Evolutionary conservation across 805 yeast species (phyloP).

Genomic region (Metschnikowia borealis): DNA sequence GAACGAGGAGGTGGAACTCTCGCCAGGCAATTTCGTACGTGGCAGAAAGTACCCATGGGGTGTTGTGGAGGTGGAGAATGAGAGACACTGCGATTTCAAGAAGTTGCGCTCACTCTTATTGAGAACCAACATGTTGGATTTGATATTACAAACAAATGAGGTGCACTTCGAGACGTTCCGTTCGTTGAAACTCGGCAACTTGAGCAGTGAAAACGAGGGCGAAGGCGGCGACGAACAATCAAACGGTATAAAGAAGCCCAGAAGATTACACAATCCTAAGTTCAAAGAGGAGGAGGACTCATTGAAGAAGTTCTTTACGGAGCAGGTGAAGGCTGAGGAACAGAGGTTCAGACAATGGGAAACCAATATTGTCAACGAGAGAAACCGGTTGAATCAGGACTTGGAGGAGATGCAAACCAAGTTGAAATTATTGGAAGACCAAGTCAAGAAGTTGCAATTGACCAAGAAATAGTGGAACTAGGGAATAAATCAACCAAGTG

Average conservation of each 20-base stretch:
- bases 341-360: conserved; percentile 98
- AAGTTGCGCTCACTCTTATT: conserved; percentile 73
- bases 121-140: conserved; percentile 80
- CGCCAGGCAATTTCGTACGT: conserved; percentile 59
- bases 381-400: conserved; percentile 90
- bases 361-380: conserved; percentile 90
- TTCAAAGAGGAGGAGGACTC: conserved; percentile 96
- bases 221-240: conserved; percentile 19
- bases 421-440: conserved; percentile 70
- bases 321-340: conserved; percentile 93
- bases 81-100: conserved; percentile 79
- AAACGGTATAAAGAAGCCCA: conserved; percentile 42
- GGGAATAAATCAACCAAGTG: not conserved
- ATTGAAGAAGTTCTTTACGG: conserved; percentile 89
- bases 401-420: conserved; percentile 82
- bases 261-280: conserved; percentile 75
- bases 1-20: conserved; percentile 62
- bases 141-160: conserved; percentile 75
- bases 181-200: conserved; percentile 56
- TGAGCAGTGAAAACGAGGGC: conserved; percentile 26
- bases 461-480: conserved; percentile 21
- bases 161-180: conserved; percentile 79
- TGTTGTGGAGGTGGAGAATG: conserved; percentile 81
- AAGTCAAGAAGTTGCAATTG: conserved; percentile 56
- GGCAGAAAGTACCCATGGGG: conserved; percentile 95